Percentiles rank a stretch among this genome's conserved stretches.
Evolutionary conservation across 2,329 filamentous ascomycete species (phyloP).

Genomic region (Aspergillus texensis): DNA sequence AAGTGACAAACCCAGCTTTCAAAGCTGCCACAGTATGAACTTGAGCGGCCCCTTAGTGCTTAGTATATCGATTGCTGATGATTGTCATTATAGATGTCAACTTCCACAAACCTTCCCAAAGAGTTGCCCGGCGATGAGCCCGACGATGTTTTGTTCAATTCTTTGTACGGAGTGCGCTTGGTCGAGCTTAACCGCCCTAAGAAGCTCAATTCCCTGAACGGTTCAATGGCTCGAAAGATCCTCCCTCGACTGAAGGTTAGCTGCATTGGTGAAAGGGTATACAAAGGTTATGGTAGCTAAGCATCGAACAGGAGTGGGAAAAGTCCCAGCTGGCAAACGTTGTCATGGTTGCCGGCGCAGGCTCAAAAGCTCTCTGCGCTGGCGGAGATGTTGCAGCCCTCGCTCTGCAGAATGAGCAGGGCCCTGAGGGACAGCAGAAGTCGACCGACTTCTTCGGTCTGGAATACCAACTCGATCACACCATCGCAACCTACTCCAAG

Average conservation of each 20-base stretch:
- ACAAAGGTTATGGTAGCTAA: constrained; percentile 17
- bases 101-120: constrained; percentile 44
- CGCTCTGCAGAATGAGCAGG: constrained; percentile 70
- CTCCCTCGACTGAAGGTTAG: constrained; percentile 71
- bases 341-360: constrained; percentile 86
- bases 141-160: constrained; percentile 91
- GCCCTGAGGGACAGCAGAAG: constrained; percentile 68
- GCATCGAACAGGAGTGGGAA: constrained; percentile 72
- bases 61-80: background rate
- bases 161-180: constrained; percentile 83
- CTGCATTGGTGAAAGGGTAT: background rate
- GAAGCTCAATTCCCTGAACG: constrained; percentile 91
- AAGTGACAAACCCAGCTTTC: constrained; percentile 65
- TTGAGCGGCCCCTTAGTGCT: constrained; percentile 21
- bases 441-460: constrained; percentile 87
- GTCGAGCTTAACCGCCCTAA: constrained; percentile 91
- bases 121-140: constrained; percentile 70
- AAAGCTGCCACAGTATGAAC: constrained; percentile 56
- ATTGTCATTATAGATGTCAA: constrained; percentile 45
- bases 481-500: constrained; percentile 91
- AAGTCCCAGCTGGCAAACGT: constrained; percentile 94
- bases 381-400: constrained; percentile 87
- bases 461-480: constrained; percentile 95
- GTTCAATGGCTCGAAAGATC: constrained; percentile 95
- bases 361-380: constrained; percentile 83